Evolutionary conservation across 1,284 basidiomycete species (phyloP).

Genomic region (Moniliophthora roreri): DNA sequence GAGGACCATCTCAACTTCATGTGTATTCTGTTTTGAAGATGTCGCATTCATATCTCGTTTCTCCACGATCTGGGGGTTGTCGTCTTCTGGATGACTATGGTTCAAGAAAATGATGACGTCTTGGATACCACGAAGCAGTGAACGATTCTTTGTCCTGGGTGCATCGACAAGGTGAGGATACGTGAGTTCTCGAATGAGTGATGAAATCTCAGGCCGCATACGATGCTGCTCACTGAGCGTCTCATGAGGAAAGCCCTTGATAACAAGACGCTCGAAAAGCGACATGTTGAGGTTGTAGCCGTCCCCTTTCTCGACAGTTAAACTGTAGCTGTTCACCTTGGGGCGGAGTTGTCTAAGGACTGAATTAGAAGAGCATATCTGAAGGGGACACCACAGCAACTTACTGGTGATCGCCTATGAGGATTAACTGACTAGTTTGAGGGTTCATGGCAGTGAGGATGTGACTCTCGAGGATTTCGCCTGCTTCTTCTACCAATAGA

Average conservation of each 20-base stretch:
- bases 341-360: slow-evolving; percentile 60
- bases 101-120: slow-evolving; percentile 62
- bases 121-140: slow-evolving; percentile 49
- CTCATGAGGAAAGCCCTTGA: slow-evolving; percentile 58
- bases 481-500: slow-evolving; percentile 67
- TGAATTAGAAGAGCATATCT: neutral
- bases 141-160: slow-evolving; percentile 43
- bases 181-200: slow-evolving; percentile 55
- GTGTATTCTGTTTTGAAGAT: slow-evolving; percentile 60
- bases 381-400: slow-evolving; percentile 19
- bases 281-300: slow-evolving; percentile 65
- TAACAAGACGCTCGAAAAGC: slow-evolving; percentile 66
- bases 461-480: slow-evolving; percentile 69
- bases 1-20: slow-evolving; percentile 60
- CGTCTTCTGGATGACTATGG: slow-evolving; percentile 58
- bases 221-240: slow-evolving; percentile 60
- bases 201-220: slow-evolving; percentile 70
- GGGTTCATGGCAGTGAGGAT: slow-evolving; percentile 54
- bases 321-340: slow-evolving; percentile 60
- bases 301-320: slow-evolving; percentile 65
- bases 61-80: slow-evolving; percentile 39
- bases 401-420: slow-evolving; percentile 73
- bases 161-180: slow-evolving; percentile 65
- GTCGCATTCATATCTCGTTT: slow-evolving; percentile 41
- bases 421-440: slow-evolving; percentile 50